These are phyloP conservation scores for Metarhizium rileyi DNA, from an alignment of 2,329 filamentous ascomycete genomes.

Conservation along the genomic window DNA sequence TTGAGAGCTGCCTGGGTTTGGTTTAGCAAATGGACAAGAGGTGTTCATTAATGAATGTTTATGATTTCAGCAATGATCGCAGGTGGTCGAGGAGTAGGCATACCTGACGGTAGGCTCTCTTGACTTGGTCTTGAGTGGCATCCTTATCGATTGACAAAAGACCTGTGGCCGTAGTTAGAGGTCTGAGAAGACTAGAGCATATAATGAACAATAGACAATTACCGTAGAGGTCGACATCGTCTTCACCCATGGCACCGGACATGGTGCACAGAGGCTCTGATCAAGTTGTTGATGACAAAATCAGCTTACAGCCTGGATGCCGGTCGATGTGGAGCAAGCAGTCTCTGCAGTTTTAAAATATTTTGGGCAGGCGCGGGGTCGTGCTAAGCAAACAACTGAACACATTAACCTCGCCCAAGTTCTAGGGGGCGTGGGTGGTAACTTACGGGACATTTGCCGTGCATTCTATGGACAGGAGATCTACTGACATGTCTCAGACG, in stretches of 20 bases:
- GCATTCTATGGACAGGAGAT: too few species aligned
- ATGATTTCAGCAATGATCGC: background rate
- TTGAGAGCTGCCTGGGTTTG: constrained; percentile 62
- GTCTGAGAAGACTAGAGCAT: background rate
- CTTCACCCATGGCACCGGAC: constrained; percentile 17
- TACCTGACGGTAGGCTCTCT: constrained; percentile 94
- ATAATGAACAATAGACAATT: constrained; percentile 12
- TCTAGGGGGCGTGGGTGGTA: too few species aligned
- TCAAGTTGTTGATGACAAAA: background rate
- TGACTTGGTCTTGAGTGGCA: constrained; percentile 73
- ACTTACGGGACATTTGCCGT: too few species aligned
- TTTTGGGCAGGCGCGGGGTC: constrained; percentile 7
- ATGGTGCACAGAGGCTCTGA: constrained; percentile 8
- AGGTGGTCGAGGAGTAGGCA: background rate
- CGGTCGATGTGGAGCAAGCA: constrained; percentile 2
- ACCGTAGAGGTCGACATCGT: constrained; percentile 55
- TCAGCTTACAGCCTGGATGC: background rate
- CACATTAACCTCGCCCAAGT: too few species aligned
- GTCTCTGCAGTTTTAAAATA: background rate
- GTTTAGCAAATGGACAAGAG: constrained; percentile 6
- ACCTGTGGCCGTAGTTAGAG: constrained; percentile 38
- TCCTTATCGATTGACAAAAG: constrained; percentile 65
- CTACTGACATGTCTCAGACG: too few species aligned
- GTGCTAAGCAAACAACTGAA: background rate
- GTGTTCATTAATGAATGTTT: too few species aligned